Evolutionary conservation across 352 stramenopile genomes (phyloP).

Genomic region (Phytophthora syringae): DNA sequence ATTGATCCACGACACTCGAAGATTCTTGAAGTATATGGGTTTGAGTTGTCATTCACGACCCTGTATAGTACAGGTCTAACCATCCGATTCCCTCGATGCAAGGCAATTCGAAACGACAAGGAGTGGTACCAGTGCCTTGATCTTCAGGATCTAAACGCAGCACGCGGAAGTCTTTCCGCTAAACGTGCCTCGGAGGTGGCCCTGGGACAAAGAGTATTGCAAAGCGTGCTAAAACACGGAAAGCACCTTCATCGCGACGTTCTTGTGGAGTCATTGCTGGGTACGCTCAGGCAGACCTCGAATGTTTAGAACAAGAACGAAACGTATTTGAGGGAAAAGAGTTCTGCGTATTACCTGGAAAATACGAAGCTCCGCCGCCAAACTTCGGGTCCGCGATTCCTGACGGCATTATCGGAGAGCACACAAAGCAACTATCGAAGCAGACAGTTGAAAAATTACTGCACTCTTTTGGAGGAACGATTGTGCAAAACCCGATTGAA

Average conservation of each 20-base stretch:
- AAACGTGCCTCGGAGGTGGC: conserved; percentile 78
- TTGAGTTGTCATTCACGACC: conserved; percentile 84
- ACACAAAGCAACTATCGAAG: conserved; percentile 59
- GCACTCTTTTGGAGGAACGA: conserved; percentile 65
- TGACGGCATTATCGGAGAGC: conserved; percentile 38
- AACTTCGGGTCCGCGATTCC: conserved; percentile 33
- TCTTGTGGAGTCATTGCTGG: conserved; percentile 55
- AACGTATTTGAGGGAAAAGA: conserved; percentile 74
- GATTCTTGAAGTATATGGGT: conserved; percentile 86
- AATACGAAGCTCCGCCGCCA: conserved; percentile 48
- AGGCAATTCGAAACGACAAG: conserved; percentile 86
- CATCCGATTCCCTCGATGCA: conserved; percentile 81
- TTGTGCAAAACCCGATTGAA: conserved; percentile 84
- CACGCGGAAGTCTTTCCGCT: conserved; percentile 63
- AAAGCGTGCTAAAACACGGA: conserved; percentile 55
- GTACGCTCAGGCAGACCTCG: conserved; percentile 70
- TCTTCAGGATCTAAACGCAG: conserved; percentile 77
- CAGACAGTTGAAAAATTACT: conserved; percentile 79
- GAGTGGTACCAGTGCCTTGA: conserved; percentile 84
- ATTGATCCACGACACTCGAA: conserved; percentile 85
- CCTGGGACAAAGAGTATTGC: conserved; percentile 60
- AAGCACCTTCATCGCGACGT: conserved; percentile 17
- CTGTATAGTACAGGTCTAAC: conserved; percentile 85
- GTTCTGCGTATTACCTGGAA: conserved; percentile 84
- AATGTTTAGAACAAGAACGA: conserved; percentile 56